Base-by-base conservation (phyloP, 2,329 filamentous ascomycete genomes). In the Fusarium decemcellulare region DNA sequence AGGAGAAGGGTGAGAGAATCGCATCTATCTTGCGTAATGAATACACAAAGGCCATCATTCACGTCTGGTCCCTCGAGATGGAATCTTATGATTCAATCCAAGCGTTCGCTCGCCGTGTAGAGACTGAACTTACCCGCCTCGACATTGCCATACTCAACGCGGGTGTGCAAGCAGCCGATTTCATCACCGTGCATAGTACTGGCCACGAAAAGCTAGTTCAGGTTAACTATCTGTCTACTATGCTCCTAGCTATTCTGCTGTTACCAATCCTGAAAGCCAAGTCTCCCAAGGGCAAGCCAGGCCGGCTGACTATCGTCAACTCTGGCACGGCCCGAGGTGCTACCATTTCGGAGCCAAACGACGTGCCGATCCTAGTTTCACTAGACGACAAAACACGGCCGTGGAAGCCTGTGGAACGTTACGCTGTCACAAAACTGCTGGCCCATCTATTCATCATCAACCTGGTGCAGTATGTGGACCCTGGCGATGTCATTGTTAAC, bases 131-230 rank as follows among this genome's bases (percentile, higher is more conserved):
- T 12, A 2, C 10, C n/a, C 34, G 47, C 3, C 47, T 51, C 3
- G 47, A 51, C 11, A 51, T 51, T 6, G 47, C 47, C 9, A 51
- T 51, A 16, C 23, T 51, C 30, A 37, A 51, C 27, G 48, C 48
- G 1, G 48, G 48, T n/a, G 48, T 39, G 1, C 48, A 51, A 9
- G 32, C 30, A 2, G 48, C 48, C 18, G 18, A 51, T 1, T 39
- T 36, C 4, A 15, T 2, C 2, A 18, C 8, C 0, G 34, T 39
- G 4, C 48, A 30, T 2, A 11, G 4, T 0, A 51, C 48, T 12
- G 48, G 48, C 8, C 32, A 27, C 2, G 48, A 51, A 18, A 51
- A 27, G 16, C 6, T 29, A 4, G 36, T 39, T 2, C 48, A 39
- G 18, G 48, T 51, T n/a, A 51, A 51, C 14, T 51, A 51, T 39